These are phyloP conservation scores for Hsuehochloa calcarea DNA, from an alignment of 176 grass and related monocot species.

Conservation along the genomic window DNA sequence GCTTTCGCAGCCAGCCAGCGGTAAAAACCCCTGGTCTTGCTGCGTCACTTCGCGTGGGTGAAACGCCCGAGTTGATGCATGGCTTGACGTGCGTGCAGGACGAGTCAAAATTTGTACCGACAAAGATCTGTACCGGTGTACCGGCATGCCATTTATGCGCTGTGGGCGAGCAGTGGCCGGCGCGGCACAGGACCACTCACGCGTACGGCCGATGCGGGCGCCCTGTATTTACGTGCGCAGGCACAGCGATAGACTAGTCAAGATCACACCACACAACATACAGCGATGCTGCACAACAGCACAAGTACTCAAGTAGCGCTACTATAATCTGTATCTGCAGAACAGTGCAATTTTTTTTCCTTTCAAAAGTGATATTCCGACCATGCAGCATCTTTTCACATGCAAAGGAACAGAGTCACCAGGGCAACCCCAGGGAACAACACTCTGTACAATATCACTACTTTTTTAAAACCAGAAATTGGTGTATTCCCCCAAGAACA, in stretches of 20 bases:
- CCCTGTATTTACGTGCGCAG: background rate
- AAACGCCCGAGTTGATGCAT: background rate
- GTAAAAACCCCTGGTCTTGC: background rate
- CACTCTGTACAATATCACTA: background rate
- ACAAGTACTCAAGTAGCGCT: background rate
- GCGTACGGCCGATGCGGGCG: background rate
- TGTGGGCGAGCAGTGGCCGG: background rate
- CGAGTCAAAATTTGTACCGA: slow-evolving; percentile 25
- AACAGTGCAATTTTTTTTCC: background rate
- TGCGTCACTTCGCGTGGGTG: background rate
- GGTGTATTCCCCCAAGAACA: background rate
- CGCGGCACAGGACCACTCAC: background rate
- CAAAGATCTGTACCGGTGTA: slow-evolving; percentile 27
- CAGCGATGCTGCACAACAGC: background rate
- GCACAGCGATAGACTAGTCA: background rate
- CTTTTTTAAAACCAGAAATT: background rate
- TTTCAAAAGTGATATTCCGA: background rate
- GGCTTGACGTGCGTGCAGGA: background rate
- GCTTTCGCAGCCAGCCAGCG: too few species aligned
- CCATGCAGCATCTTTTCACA: background rate
- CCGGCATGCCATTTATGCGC: slow-evolving; percentile 22
- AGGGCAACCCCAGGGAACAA: background rate
- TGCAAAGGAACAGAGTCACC: too few species aligned
- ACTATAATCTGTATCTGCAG: background rate
- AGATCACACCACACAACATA: background rate